phyloP scores from a whole-genome alignment of 306 rosid species.

The Ziziphus jujuba region DNA sequence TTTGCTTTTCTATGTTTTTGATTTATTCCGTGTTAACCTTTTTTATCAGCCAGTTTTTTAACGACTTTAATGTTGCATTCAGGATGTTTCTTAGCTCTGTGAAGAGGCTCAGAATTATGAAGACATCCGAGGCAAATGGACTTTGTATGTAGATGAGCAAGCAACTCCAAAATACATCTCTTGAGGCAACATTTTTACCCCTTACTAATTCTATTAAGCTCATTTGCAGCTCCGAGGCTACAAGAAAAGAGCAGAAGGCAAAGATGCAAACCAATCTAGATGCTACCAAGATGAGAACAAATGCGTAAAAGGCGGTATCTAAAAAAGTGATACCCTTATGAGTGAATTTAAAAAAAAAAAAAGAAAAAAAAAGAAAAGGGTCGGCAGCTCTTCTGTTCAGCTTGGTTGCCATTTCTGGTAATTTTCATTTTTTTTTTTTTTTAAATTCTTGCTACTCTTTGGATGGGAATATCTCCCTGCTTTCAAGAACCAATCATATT shows the following conservation, averaged over 20 bases:
- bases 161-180: slow-evolving; percentile 14
- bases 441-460: slow-evolving; percentile 22
- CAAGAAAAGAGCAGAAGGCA: slow-evolving; percentile 62
- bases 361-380: slow-evolving; percentile 33
- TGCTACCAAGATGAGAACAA: slow-evolving; percentile 26
- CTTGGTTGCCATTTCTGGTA: slow-evolving; percentile 33
- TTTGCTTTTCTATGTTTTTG: not conserved
- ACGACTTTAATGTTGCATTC: slow-evolving; percentile 27
- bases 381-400: slow-evolving; percentile 31
- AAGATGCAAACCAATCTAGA: slow-evolving; percentile 52
- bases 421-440: slow-evolving; percentile 13
- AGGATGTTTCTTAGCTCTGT: slow-evolving; percentile 81
- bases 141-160: slow-evolving; percentile 51
- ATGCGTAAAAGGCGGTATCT: slow-evolving; percentile 31
- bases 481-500: slow-evolving; percentile 32
- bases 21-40: not conserved
- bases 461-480: slow-evolving; percentile 29
- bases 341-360: slow-evolving; percentile 34
- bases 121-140: slow-evolving; percentile 74
- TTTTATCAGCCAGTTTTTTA: not conserved
- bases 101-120: slow-evolving; percentile 91
- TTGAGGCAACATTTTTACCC: not conserved
- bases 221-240: slow-evolving; percentile 64
- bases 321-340: slow-evolving; percentile 26
- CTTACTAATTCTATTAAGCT: slow-evolving; percentile 21